phyloP scores from a whole-genome alignment of 345 rosid genomes.

The Anacardium occidentale region DNA sequence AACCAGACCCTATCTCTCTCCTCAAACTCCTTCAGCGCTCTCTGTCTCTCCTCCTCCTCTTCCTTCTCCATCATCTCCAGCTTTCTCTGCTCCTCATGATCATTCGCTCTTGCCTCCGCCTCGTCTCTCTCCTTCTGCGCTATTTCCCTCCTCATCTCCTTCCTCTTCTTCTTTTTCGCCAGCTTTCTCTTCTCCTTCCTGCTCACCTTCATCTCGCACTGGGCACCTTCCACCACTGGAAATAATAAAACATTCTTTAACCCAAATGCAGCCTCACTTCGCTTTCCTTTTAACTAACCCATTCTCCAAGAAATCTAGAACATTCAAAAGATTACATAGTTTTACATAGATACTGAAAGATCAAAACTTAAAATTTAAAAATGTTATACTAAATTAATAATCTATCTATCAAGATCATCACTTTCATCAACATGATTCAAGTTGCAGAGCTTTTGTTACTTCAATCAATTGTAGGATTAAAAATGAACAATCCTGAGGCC shows the following conservation, averaged over 20 bases:
- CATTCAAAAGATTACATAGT: too few species aligned
- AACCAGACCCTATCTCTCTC: conserved; percentile 75
- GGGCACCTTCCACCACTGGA: conserved; percentile 6
- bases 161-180: conserved; percentile 80
- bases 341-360: neutral
- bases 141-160: conserved; percentile 61
- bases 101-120: conserved; percentile 54
- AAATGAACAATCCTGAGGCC: neutral
- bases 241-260: neutral
- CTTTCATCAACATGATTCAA: neutral
- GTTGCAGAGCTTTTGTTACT: too few species aligned
- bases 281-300: neutral
- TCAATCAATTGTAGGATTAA: too few species aligned
- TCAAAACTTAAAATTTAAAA: neutral
- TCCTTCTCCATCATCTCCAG: conserved; percentile 52
- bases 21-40: conserved; percentile 66
- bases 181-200: conserved; percentile 83
- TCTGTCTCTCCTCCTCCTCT: conserved; percentile 56
- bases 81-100: conserved; percentile 64
- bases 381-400: neutral
- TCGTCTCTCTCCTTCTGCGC: conserved; percentile 68
- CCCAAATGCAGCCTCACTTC: neutral
- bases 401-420: neutral
- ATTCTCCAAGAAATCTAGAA: neutral
- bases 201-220: conserved; percentile 22